These are phyloP conservation scores for Beauveria australis DNA, from an alignment of 2,329 filamentous ascomycete species.

Conservation along the genomic window DNA sequence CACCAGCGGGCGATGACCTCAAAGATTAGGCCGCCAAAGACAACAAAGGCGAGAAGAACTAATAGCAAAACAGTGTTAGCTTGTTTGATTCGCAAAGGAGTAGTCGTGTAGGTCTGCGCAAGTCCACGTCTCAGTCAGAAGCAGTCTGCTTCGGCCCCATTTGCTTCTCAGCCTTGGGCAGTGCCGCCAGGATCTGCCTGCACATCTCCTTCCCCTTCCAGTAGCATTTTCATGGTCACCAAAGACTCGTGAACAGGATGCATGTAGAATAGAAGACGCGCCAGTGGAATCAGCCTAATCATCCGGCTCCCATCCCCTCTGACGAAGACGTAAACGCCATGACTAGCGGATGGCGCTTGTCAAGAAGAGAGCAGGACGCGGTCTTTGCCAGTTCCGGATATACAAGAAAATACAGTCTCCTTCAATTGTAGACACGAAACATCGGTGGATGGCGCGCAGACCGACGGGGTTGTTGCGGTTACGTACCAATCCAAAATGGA, in stretches of 20 bases:
- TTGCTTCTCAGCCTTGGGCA: neutral
- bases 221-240: neutral
- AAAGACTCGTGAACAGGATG: neutral
- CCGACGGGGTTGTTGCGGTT: neutral
- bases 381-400: too few relatives aligned
- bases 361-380: neutral
- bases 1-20: constrained; percentile 48
- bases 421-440: neutral
- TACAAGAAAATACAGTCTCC: too few relatives aligned
- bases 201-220: neutral
- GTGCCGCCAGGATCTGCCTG: neutral
- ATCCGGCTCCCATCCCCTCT: too few relatives aligned
- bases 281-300: neutral
- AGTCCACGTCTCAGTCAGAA: neutral
- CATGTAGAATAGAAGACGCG: neutral
- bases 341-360: neutral
- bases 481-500: constrained; percentile 54
- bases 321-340: neutral
- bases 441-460: neutral
- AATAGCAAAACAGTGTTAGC: constrained; percentile 7
- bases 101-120: neutral
- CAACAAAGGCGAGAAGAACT: constrained; percentile 51
- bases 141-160: neutral
- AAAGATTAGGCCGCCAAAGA: constrained; percentile 53
- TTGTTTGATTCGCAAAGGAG: too few relatives aligned